Conservation (phyloP, 441 rosid species). For the Euphorbia corollata region DNA sequence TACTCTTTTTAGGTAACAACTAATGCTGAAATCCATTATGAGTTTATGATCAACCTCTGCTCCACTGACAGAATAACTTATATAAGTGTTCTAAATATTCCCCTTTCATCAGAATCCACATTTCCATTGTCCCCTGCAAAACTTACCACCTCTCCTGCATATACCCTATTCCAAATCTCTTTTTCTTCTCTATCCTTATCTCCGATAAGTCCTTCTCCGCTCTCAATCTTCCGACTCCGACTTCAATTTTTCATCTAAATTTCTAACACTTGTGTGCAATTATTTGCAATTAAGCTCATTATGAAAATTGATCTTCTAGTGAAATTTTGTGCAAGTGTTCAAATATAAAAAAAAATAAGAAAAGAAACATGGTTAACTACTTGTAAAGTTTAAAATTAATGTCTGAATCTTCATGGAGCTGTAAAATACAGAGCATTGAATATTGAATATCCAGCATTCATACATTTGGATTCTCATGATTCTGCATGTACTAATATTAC, state of each 20-base stretch:
- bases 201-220: constrained; percentile 25
- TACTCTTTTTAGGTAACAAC: constrained; percentile 26
- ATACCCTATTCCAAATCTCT: constrained; percentile 18
- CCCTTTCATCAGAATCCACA: constrained; percentile 21
- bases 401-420: no score
- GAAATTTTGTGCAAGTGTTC: no score
- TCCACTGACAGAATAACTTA: constrained; percentile 13
- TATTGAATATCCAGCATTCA: constrained; percentile 19
- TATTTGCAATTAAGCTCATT: no score
- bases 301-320: no score
- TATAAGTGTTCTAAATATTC: constrained; percentile 21
- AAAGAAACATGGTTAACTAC: no score
- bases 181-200: constrained; percentile 32
- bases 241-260: no score
- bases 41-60: constrained; percentile 21
- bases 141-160: constrained; percentile 21
- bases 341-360: no score
- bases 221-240: constrained; percentile 33
- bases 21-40: constrained; percentile 23
- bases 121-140: constrained; percentile 18
- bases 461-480: constrained; percentile 21
- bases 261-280: no score
- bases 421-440: no score
- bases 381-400: no score
- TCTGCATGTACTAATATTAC: constrained; percentile 18